Evolutionary conservation across 1,284 basidiomycete species (phyloP).

Genomic region (Naganishia sp.): DNA sequence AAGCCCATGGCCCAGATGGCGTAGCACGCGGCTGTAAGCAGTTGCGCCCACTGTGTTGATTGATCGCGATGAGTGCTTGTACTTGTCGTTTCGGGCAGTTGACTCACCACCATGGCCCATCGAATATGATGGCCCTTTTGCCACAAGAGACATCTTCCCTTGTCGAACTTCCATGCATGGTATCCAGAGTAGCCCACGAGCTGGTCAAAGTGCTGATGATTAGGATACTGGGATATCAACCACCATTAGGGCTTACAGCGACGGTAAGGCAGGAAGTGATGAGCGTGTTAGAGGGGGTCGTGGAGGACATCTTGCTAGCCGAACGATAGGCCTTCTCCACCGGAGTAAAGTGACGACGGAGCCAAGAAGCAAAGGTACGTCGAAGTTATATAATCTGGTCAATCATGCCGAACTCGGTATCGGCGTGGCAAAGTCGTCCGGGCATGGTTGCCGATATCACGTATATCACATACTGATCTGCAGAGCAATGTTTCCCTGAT

Average conservation of each 20-base stretch:
- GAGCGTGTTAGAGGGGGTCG: slow-evolving; percentile 11
- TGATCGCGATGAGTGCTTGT: not conserved
- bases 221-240: not conserved
- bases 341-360: too few species aligned
- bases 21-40: slow-evolving; percentile 14
- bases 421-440: too few species aligned
- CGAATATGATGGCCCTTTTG: slow-evolving; percentile 17
- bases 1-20: slow-evolving; percentile 22
- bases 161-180: slow-evolving; percentile 20
- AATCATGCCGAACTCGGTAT: too few species aligned
- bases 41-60: slow-evolving; percentile 13
- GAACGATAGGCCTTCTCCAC: not conserved
- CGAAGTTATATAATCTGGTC: too few species aligned
- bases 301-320: slow-evolving; percentile 6
- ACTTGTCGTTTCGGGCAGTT: too few species aligned
- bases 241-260: slow-evolving; percentile 2
- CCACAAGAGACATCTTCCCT: slow-evolving; percentile 15
- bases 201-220: not conserved
- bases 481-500: too few species aligned
- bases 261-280: slow-evolving; percentile 21
- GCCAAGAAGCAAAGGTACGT: too few species aligned
- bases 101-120: slow-evolving; percentile 15
- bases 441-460: too few species aligned
- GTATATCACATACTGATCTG: too few species aligned
- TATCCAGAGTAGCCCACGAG: slow-evolving; percentile 17